phyloP scores from a whole-genome alignment of 805 yeast genomes.

The Ascoidea tarda region DNA sequence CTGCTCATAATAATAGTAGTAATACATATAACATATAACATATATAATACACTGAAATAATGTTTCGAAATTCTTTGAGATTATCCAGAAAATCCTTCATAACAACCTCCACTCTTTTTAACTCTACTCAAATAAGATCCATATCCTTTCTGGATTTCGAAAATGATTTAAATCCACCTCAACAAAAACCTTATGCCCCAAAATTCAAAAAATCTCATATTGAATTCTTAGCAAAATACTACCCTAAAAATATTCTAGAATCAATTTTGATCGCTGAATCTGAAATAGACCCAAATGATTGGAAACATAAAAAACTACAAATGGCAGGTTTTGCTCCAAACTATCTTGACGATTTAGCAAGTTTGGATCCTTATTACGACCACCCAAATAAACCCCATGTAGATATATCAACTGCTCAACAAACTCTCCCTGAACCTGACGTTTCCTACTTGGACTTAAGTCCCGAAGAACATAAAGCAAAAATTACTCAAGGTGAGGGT shows the following conservation, averaged over 20 bases:
- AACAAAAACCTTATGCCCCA: background rate
- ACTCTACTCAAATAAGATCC: too few species aligned
- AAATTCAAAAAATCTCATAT: constrained; percentile 15
- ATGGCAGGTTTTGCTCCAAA: constrained; percentile 53
- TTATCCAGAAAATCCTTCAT: too few species aligned
- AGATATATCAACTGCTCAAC: constrained; percentile 37
- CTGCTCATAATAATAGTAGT: too few species aligned
- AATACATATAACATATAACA: too few species aligned
- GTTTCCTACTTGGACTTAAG: constrained; percentile 32
- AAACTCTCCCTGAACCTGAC: constrained; percentile 38
- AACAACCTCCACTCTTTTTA: too few species aligned
- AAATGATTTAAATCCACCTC: too few species aligned
- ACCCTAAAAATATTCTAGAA: constrained; percentile 69
- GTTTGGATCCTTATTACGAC: constrained; percentile 68
- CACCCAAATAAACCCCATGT: constrained; percentile 36
- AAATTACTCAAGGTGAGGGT: constrained; percentile 7
- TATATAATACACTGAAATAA: too few species aligned
- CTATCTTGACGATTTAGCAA: constrained; percentile 55
- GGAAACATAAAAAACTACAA: constrained; percentile 25
- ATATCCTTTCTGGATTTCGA: too few species aligned
- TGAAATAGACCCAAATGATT: constrained; percentile 51
- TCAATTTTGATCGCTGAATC: constrained; percentile 75
- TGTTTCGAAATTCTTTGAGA: too few species aligned
- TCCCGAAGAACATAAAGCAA: constrained; percentile 14
- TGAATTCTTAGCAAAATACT: constrained; percentile 46